phyloP scores from a whole-genome alignment of 306 rosid species.

The Vigna trinervia region DNA sequence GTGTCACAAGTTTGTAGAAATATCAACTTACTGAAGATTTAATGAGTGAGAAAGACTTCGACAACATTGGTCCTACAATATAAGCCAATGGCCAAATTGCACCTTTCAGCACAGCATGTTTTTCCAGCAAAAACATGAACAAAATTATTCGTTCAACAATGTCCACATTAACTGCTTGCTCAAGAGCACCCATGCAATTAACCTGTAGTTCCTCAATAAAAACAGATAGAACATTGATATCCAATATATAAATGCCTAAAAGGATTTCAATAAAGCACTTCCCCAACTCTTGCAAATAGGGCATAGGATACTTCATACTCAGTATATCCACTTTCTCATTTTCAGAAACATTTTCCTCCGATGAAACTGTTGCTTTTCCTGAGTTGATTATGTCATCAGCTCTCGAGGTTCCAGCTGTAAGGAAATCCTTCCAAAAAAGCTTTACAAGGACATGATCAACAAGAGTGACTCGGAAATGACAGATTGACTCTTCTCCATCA shows the following conservation, averaged over 20 bases:
- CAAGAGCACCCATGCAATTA: constrained; percentile 58
- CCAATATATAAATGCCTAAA: constrained; percentile 60
- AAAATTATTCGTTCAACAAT: constrained; percentile 61
- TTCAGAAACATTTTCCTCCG: constrained; percentile 48
- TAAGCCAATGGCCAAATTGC: constrained; percentile 83
- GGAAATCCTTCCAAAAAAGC: constrained; percentile 78
- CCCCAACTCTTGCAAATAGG: constrained; percentile 78
- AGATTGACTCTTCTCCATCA: constrained; percentile 58
- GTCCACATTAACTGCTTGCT: constrained; percentile 57
- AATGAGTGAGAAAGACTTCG: constrained; percentile 70
- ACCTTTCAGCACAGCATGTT: constrained; percentile 68
- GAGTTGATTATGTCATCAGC: constrained; percentile 51
- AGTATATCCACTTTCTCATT: constrained; percentile 52
- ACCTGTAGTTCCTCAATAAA: constrained; percentile 67
- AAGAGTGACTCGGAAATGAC: constrained; percentile 62
- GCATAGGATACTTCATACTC: constrained; percentile 55
- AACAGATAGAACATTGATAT: constrained; percentile 61
- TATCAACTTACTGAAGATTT: constrained; percentile 75
- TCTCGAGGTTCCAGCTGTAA: constrained; percentile 51
- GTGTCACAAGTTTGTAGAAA: constrained; percentile 20
- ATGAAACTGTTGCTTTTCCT: constrained; percentile 52
- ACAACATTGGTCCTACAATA: constrained; percentile 87
- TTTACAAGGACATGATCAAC: constrained; percentile 70
- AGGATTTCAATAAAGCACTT: constrained; percentile 76
- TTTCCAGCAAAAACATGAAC: constrained; percentile 73